A percentile compares a stretch with the other conserved stretches of the same genome.
Conservation (phyloP, 208 protist species). For the Trichomonas vaginalis region DNA sequence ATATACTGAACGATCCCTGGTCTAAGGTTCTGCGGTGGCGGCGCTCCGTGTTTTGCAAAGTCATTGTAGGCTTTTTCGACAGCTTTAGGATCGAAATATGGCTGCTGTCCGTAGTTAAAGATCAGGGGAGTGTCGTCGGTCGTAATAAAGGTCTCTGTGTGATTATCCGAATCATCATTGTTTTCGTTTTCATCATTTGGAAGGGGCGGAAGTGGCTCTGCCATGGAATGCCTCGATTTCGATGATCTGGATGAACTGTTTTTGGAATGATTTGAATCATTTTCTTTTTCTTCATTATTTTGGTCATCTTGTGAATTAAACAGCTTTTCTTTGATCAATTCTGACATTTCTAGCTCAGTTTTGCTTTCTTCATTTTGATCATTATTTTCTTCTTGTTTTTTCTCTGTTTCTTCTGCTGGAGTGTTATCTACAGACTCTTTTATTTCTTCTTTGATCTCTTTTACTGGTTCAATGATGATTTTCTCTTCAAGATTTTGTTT, state of each 20-base stretch:
- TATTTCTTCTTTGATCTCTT: neutral
- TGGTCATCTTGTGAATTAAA: too few relatives aligned
- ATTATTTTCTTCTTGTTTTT: neutral
- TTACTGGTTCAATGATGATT: neutral
- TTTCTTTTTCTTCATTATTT: neutral
- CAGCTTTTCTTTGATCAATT: too few relatives aligned
- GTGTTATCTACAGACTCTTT: neutral
- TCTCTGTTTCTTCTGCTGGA: neutral
- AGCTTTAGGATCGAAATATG: neutral
- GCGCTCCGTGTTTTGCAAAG: neutral
- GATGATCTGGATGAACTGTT: neutral
- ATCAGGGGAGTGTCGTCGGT: neutral
- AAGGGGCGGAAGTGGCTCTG: neutral
- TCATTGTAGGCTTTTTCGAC: neutral
- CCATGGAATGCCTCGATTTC: too few relatives aligned
- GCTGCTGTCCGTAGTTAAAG: neutral
- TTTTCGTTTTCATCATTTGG: neutral
- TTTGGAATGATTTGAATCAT: neutral
- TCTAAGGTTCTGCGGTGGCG: neutral
- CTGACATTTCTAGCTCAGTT: too few relatives aligned
- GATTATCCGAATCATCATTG: neutral
- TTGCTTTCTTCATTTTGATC: too few relatives aligned
- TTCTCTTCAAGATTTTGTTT: neutral
- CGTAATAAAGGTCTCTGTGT: neutral
- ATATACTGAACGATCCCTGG: neutral